Conservation (phyloP, 179 eudicot genomes). For the Beta macrorhiza region DNA sequence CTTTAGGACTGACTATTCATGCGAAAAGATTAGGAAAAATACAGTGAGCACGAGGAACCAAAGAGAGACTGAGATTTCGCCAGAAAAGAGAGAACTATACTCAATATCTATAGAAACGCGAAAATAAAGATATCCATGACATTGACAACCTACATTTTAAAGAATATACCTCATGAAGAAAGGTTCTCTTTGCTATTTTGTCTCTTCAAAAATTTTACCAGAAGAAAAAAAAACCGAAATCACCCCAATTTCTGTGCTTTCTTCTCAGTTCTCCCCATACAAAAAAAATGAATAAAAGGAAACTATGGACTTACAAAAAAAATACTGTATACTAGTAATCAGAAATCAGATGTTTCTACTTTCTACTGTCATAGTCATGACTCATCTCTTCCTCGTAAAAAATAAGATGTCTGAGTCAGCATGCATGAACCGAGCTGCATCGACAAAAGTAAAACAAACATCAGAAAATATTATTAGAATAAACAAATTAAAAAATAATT, state of each 20-base stretch:
- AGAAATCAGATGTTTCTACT: background rate
- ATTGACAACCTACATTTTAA: background rate
- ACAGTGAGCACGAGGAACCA: background rate
- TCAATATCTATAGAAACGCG: background rate
- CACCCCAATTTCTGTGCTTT: too few relatives aligned
- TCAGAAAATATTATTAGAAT: background rate
- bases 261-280: background rate
- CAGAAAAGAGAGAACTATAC: background rate
- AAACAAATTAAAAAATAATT: too few relatives aligned
- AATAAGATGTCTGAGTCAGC: too few relatives aligned
- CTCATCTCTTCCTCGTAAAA: too few relatives aligned
- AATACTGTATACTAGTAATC: too few relatives aligned
- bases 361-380: background rate
- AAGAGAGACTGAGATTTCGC: background rate
- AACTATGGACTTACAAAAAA: background rate
- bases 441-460: constrained; percentile 1
- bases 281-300: background rate
- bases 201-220: background rate
- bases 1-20: too few relatives aligned
- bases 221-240: too few relatives aligned
- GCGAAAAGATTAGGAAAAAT: too few relatives aligned
- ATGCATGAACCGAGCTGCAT: background rate
- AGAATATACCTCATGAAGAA: background rate
- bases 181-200: background rate
- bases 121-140: background rate